A percentile compares a stretch with the other conserved stretches of the same genome.
These are phyloP conservation scores for Saitozyma sp. DNA, from an alignment of 768 basidiomycete species.

Conservation along the genomic window DNA sequence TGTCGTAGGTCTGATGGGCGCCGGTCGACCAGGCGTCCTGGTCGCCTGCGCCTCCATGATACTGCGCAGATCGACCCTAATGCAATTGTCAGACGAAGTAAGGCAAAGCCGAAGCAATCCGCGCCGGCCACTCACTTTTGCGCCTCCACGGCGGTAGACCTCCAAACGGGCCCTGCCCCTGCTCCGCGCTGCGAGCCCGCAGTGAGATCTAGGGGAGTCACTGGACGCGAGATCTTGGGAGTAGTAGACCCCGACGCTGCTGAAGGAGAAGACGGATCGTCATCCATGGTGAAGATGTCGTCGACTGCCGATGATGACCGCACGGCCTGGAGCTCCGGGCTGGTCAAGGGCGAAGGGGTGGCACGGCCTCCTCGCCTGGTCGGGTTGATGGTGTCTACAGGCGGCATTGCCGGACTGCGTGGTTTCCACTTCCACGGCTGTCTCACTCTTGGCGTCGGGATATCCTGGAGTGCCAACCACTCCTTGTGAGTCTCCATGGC, in stretches of 20 bases:
- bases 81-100: conserved; percentile 13
- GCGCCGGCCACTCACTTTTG: conserved; percentile 41
- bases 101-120: conserved; percentile 10
- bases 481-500: conserved; percentile 65
- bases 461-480: conserved; percentile 63
- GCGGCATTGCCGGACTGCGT: conserved; percentile 43
- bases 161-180: conserved; percentile 31
- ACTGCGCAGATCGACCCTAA: conserved; percentile 75
- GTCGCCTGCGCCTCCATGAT: conserved; percentile 68
- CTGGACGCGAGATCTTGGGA: conserved; percentile 22
- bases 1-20: conserved; percentile 1
- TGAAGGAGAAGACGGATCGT: conserved; percentile 56
- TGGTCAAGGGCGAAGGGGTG: conserved; percentile 30
- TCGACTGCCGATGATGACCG: conserved; percentile 55
- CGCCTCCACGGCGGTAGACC: conserved; percentile 29
- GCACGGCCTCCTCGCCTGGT: conserved; percentile 14
- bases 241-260: conserved; percentile 35
- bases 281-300: conserved; percentile 84
- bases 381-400: conserved; percentile 31
- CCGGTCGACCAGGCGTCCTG: conserved; percentile 22
- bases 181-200: conserved; percentile 14
- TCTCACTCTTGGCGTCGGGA: conserved; percentile 48
- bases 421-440: conserved; percentile 41
- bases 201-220: conserved; percentile 38
- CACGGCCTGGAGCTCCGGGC: conserved; percentile 44